Conservation (phyloP, 1,284 basidiomycete genomes). For the Ganoderma boninense region DNA sequence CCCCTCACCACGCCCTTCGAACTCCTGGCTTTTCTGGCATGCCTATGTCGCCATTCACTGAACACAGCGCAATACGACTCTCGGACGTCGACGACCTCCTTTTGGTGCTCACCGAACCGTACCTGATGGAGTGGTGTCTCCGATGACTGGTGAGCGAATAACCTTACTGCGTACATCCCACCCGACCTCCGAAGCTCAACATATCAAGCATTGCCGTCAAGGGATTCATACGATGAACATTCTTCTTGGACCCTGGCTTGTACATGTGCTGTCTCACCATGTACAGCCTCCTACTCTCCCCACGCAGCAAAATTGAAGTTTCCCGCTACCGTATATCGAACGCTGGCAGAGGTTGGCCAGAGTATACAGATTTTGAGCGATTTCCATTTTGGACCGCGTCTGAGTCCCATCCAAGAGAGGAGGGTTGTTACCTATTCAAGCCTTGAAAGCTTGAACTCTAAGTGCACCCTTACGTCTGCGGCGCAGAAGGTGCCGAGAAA, state of each 20-base stretch:
- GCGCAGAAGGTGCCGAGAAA: background rate
- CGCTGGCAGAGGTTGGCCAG: no score
- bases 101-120: slow-evolving; percentile 1
- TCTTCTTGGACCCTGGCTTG: no score
- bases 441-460: background rate
- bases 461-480: background rate
- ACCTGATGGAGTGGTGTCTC: slow-evolving; percentile 4
- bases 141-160: background rate
- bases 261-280: background rate
- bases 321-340: no score
- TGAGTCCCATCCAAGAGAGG: background rate
- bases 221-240: background rate
- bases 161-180: no score
- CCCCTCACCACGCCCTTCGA: no score
- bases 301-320: background rate
- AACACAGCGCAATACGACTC: no score
- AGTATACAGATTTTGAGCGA: background rate
- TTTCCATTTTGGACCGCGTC: background rate
- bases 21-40: no score
- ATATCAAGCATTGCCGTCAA: background rate
- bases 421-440: background rate
- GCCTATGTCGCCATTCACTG: background rate
- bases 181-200: background rate
- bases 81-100: background rate
- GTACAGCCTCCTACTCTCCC: background rate